Evolutionary conservation across 148 eudicot species (phyloP).

Genomic region (Camellia lanceoleosa): DNA sequence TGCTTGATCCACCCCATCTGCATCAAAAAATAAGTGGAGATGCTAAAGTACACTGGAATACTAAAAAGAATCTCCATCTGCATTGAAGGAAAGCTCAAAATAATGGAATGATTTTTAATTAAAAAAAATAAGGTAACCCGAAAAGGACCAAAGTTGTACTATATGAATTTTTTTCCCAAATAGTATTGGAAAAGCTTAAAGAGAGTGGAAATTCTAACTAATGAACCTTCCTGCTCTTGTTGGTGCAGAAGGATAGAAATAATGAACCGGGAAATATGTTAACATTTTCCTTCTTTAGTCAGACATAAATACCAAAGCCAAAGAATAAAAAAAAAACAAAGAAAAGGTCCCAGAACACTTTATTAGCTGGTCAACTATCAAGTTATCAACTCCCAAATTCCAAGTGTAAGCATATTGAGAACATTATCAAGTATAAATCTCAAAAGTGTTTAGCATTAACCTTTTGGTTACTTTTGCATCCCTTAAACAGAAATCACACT

Average conservation of each 20-base stretch:
- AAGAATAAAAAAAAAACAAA: not conserved
- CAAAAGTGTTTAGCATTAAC: no score
- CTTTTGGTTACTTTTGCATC: no score
- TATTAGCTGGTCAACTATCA: not conserved
- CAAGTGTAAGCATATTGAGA: not conserved
- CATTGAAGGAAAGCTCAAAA: no score
- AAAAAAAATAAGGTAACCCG: no score
- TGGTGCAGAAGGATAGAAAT: not conserved
- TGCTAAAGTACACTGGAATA: not conserved
- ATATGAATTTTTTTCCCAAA: not conserved
- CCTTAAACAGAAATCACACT: not conserved
- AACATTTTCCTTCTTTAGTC: not conserved
- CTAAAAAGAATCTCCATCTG: not conserved
- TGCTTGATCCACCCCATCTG: slow-evolving; percentile 99
- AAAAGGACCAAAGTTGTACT: not conserved
- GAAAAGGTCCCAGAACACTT: not conserved
- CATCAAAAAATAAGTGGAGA: slow-evolving; percentile 20
- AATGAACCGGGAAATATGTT: no score
- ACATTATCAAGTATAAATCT: no score
- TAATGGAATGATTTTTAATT: no score
- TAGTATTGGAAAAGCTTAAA: not conserved
- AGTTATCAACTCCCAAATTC: no score
- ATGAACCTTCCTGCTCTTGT: not conserved
- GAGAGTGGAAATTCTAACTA: not conserved
- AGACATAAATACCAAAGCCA: not conserved